Conservation (phyloP, 768 basidiomycete species). For the Dictyophora rubrovolvata region DNA sequence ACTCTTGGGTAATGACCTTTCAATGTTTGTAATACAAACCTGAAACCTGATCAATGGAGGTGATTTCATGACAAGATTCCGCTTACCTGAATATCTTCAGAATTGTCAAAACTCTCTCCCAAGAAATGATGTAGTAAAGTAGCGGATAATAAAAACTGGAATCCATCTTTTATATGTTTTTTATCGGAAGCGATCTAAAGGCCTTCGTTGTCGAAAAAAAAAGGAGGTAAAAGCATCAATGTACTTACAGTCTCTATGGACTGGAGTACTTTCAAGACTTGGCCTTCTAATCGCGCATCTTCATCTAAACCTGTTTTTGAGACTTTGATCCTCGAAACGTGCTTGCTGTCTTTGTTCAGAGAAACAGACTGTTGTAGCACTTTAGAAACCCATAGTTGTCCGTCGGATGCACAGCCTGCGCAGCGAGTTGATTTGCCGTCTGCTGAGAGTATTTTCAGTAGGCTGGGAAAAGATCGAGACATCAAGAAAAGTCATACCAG, state of each 20-base stretch:
- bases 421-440: constrained; percentile 45
- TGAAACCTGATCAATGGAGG: background rate
- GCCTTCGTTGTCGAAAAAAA: constrained; percentile 3
- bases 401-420: constrained; percentile 56
- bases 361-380: constrained; percentile 29
- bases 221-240: background rate
- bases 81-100: constrained; percentile 19
- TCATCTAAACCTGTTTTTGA: constrained; percentile 43
- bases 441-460: constrained; percentile 14
- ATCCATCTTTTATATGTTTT: constrained; percentile 54
- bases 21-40: constrained; percentile 1
- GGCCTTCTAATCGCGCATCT: constrained; percentile 24
- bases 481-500: constrained; percentile 28
- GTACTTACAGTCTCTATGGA: constrained; percentile 20
- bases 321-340: constrained; percentile 42
- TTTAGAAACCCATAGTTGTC: constrained; percentile 71
- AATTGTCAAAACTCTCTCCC: constrained; percentile 41
- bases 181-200: constrained; percentile 28
- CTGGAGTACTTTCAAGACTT: constrained; percentile 28
- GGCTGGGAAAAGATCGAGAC: background rate
- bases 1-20: background rate
- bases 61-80: background rate
- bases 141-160: constrained; percentile 60
- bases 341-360: constrained; percentile 61
- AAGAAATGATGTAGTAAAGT: constrained; percentile 67